These are phyloP conservation scores for Spizellomyces punctatus DNA, from an alignment of 192 early-diverging fungal genomes.

Conservation along the genomic window DNA sequence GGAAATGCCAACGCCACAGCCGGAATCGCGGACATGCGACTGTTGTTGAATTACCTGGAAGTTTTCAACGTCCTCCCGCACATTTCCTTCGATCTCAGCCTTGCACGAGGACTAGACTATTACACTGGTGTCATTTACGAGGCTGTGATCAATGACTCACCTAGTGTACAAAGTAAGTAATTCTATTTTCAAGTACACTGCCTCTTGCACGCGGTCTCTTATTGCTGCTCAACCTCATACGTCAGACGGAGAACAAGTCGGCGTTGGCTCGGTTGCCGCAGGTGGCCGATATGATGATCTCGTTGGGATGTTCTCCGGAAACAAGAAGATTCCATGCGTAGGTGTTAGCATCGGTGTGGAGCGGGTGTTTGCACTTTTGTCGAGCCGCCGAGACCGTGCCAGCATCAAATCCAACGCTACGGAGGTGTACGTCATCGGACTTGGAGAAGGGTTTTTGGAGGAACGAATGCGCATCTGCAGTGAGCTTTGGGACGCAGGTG, in stretches of 20 bases:
- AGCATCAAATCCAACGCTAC: constrained; percentile 68
- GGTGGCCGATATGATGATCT: constrained; percentile 98
- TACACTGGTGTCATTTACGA: constrained; percentile 99
- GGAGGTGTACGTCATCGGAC: constrained; percentile 84
- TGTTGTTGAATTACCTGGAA: constrained; percentile 84
- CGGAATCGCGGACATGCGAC: constrained; percentile 84
- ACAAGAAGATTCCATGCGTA: constrained; percentile 88
- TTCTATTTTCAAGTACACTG: neutral
- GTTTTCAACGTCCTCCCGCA: constrained; percentile 71
- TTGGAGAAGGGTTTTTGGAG: constrained; percentile 79
- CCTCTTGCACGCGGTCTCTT: neutral
- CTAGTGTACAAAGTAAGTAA: constrained; percentile 25
- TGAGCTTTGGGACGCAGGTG: constrained; percentile 90
- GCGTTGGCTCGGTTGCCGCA: constrained; percentile 94
- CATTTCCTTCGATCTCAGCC: constrained; percentile 89
- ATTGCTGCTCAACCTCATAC: neutral
- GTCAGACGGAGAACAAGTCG: constrained; percentile 72
- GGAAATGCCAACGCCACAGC: constrained; percentile 68
- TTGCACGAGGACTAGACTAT: constrained; percentile 98
- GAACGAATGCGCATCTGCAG: constrained; percentile 85
- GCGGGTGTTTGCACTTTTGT: constrained; percentile 84
- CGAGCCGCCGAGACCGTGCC: constrained; percentile 8
- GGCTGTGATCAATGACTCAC: constrained; percentile 63
- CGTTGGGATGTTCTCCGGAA: constrained; percentile 91
- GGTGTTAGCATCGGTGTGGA: constrained; percentile 96